phyloP scores from a whole-genome alignment of 2,329 filamentous ascomycete genomes.

The Penicillium sp. region DNA sequence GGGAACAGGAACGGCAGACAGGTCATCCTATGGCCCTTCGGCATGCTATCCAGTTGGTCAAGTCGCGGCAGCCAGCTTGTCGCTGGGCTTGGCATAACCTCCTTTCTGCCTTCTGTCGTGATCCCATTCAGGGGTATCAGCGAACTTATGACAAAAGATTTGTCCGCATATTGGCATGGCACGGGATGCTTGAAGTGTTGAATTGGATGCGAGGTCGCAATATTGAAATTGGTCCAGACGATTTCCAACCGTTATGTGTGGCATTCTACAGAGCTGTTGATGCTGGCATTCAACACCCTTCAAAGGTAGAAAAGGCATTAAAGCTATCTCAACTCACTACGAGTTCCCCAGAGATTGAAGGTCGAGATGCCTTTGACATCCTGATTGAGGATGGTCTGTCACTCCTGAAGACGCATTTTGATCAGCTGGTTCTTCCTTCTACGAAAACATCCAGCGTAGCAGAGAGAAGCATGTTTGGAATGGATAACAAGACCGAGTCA shows the following conservation, averaged over 20 bases:
- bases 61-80: slow-evolving; percentile 27
- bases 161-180: slow-evolving; percentile 40
- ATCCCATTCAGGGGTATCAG: slow-evolving; percentile 12
- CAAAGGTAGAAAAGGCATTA: slow-evolving; percentile 28
- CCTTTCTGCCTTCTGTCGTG: slow-evolving; percentile 18
- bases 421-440: slow-evolving; percentile 34
- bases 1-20: slow-evolving; percentile 6
- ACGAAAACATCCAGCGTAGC: slow-evolving; percentile 22
- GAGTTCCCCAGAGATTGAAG: neutral
- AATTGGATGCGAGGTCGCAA: slow-evolving; percentile 35
- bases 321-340: slow-evolving; percentile 17
- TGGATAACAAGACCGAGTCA: slow-evolving; percentile 7
- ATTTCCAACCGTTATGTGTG: slow-evolving; percentile 37
- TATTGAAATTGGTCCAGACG: slow-evolving; percentile 32
- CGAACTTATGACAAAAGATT: slow-evolving; percentile 21
- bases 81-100: slow-evolving; percentile 39
- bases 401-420: slow-evolving; percentile 37
- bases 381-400: slow-evolving; percentile 32
- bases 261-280: slow-evolving; percentile 37
- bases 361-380: slow-evolving; percentile 24
- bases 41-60: slow-evolving; percentile 40
- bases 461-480: slow-evolving; percentile 18
- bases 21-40: slow-evolving; percentile 30
- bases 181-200: slow-evolving; percentile 33
- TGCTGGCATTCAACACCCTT: slow-evolving; percentile 29